Percentiles rank a stretch among this genome's conserved stretches.
Evolutionary conservation across 495 filamentous ascomycete genomes (phyloP).

Genomic region (Daldinia caldariorum): DNA sequence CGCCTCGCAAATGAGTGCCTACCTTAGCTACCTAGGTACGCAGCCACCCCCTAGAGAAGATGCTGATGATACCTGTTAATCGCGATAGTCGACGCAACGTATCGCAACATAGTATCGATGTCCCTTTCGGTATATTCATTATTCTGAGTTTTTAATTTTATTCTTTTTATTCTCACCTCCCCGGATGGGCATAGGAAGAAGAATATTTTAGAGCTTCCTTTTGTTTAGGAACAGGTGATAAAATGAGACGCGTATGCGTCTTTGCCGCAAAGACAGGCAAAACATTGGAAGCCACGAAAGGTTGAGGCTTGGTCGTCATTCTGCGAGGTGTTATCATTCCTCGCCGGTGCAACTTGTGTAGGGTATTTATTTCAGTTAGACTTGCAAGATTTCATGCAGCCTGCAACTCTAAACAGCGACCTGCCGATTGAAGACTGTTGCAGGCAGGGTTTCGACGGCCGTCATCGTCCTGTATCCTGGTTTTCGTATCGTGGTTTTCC

Average conservation of each 20-base stretch:
- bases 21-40: background rate
- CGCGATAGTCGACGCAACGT: constrained; percentile 28
- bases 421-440: constrained; percentile 44
- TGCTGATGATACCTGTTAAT: constrained; percentile 29
- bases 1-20: constrained; percentile 1
- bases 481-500: constrained; percentile 29
- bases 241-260: constrained; percentile 25
- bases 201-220: constrained; percentile 1
- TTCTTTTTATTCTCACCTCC: constrained; percentile 1
- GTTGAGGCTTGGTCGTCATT: constrained; percentile 43
- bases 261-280: constrained; percentile 25
- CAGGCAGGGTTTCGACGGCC: constrained; percentile 39
- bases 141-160: too few species aligned
- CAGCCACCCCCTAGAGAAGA: constrained; percentile 18
- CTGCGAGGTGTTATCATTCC: constrained; percentile 36
- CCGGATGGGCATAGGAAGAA: constrained; percentile 14
- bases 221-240: constrained; percentile 32
- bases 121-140: background rate
- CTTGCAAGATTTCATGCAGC: constrained; percentile 42
- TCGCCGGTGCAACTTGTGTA: constrained; percentile 31
- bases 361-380: constrained; percentile 35
- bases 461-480: constrained; percentile 32
- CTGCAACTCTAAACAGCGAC: constrained; percentile 36
- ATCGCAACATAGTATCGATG: constrained; percentile 30
- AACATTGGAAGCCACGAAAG: constrained; percentile 39